Evolutionary conservation across 805 yeast genomes (phyloP), one percentile per base, ranked within the genome.

Genomic region (Komagataella populi): DNA sequence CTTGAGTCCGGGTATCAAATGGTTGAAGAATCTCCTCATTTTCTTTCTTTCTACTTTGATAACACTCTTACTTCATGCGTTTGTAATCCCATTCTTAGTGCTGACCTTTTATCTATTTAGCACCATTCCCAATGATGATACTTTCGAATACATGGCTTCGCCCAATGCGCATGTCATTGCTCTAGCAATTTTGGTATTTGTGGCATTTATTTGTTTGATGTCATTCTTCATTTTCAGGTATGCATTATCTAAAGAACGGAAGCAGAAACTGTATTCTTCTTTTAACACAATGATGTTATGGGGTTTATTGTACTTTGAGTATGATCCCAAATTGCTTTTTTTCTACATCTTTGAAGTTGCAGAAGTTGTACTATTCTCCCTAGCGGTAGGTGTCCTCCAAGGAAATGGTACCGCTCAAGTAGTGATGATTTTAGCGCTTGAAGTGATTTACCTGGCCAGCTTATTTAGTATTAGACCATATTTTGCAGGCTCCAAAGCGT

Each of bases 331-430:
- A 14, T 62, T 64, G 53, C 66, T 72, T 1, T 62, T 60, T 50
- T 77, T 63, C 55, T 67, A 70, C 12, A 55, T 67, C 2, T 55
- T 70, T 39, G 78, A 75, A 44, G 59, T 63, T 10, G 22, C 61
- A 0, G 64, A 64, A 14, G 48, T 67, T 3, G 36, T 75, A 1
- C 16, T 70, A 1, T 69, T 68, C 51, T 69, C 72, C 57, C 45
- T 74, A 20, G 59, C 75, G 0, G 66, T 78, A 46, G 79, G 80
- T 0, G 59, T 70, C 20, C 51, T 75, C 16, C 80, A 76, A 54
- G 52, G 55, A 8, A 60, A 64, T 52, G 82, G 81, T 1, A 51
- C 63, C 2, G 70, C 67, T 2, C 83, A 78, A 55, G 70, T 77
- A 0, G 54, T 64, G 2, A 47, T 70, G 14, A 59, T 77, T 24